A percentile compares a stretch with the other conserved stretches of the same genome.
phyloP scores from a whole-genome alignment of 345 rosid species.

The Melastoma malabathricum region DNA sequence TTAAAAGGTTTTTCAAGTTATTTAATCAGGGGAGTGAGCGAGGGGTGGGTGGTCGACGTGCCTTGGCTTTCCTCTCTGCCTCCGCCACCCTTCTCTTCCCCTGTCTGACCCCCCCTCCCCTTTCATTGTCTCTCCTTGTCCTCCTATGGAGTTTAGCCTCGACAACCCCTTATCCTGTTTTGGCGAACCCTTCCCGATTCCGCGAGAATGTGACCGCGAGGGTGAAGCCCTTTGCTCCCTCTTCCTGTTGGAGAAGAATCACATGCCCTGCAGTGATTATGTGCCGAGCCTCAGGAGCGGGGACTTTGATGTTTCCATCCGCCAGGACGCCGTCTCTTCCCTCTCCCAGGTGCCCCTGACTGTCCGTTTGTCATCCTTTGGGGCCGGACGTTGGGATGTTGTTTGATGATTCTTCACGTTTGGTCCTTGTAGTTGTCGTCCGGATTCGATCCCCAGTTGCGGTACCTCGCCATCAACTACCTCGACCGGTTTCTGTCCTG shows the following conservation, averaged over 20 bases:
- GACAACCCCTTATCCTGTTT: conserved; percentile 48
- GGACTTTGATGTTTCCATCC: conserved; percentile 21
- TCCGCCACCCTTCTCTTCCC: too few relatives aligned
- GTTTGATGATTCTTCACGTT: not conserved
- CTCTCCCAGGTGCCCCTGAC: conserved; percentile 27
- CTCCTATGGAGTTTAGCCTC: conserved; percentile 61
- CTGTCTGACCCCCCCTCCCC: too few relatives aligned
- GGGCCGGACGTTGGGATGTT: not conserved
- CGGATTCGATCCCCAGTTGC: conserved; percentile 25
- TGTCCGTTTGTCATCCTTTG: not conserved
- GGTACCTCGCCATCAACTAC: conserved; percentile 72
- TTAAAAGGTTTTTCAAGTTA: too few relatives aligned
- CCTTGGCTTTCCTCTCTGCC: too few relatives aligned
- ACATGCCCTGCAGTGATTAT: conserved; percentile 45
- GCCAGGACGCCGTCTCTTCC: conserved; percentile 31
- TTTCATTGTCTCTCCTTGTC: not conserved
- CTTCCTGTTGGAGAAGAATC: conserved; percentile 49
- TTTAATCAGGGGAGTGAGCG: not conserved
- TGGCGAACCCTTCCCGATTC: conserved; percentile 6
- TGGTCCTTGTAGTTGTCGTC: conserved; percentile 22
- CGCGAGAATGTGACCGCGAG: not conserved
- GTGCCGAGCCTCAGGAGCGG: conserved; percentile 18
- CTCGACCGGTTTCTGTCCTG: conserved; percentile 64
- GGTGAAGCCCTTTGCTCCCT: conserved; percentile 13
- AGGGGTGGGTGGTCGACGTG: not conserved